These are phyloP conservation scores for Adansonia rubrostipa DNA, from an alignment of 441 rosid species.

Conservation along the genomic window DNA sequence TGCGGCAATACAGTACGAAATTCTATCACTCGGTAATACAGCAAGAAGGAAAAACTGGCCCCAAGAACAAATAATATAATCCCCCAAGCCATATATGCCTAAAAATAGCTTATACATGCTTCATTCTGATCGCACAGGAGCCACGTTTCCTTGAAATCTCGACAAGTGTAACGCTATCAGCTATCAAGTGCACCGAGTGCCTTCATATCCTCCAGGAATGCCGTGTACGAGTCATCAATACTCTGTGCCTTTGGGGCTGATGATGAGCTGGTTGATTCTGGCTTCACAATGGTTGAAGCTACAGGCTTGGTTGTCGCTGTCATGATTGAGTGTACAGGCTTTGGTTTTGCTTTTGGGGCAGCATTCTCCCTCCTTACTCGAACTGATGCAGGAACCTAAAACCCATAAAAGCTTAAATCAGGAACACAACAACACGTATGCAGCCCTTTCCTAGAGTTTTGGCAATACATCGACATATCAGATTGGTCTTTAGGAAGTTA, in stretches of 20 bases:
- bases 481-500: background rate
- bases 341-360: constrained; percentile 71
- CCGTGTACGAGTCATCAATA: constrained; percentile 81
- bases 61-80: background rate
- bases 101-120: background rate
- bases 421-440: background rate
- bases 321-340: constrained; percentile 44
- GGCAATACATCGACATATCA: background rate
- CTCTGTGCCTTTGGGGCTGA: constrained; percentile 64
- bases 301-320: constrained; percentile 41
- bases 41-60: background rate
- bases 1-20: background rate
- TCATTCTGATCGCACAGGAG: background rate
- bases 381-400: constrained; percentile 90
- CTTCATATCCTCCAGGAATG: constrained; percentile 97
- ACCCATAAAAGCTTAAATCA: constrained; percentile 39
- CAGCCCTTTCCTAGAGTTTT: background rate
- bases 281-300: constrained; percentile 50
- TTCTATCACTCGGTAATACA: background rate
- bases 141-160: background rate
- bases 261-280: constrained; percentile 45
- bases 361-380: constrained; percentile 84
- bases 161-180: constrained; percentile 31
- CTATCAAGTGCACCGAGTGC: constrained; percentile 93
- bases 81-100: background rate